Evolutionary conservation across 257 asterid species (phyloP), one percentile per base, ranked within the genome.

Genomic region (Agastache rugosa): DNA sequence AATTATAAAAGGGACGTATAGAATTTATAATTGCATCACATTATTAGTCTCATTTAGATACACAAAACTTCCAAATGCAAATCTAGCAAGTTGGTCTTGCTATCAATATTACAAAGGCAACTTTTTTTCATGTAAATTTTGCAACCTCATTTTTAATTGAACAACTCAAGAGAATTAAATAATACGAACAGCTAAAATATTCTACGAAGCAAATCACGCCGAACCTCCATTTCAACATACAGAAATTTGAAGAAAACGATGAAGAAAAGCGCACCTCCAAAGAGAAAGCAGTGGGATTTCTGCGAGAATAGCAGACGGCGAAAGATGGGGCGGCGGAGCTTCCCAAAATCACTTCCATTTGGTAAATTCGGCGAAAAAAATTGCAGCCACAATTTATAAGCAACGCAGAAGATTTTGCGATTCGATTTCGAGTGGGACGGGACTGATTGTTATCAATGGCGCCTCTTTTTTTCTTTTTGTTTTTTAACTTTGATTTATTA

Each of bases 261-360:
- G 48, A n/a, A 59, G 53, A 64, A 72, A 50, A 29, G 23, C 17
- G 61, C 77, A 89, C 96, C 92, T 79, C 69, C 17, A 79, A 61
- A 16, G 80, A 41, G 58, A 70, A 41, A 64, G 34, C 35, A n/a
- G 76, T 47, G 53, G 42, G 54, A 80, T 72, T 82, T 45, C 81
- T 50, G 66, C 61, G 76, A 34, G 79, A 53, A 35, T 59, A 75
- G 70, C 68, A 56, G 48, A 69, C 47, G 79, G 63, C 62, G 44
- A 80, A 41, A 73, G 79, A 53, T 35, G 67, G 71, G 69, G 81
- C 63, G 25, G 82, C 45, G 6, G 85, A 79, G 65, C 83, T 83
- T 64, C 90, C 85, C 59, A 78, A 60, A 48, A 82, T 64, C 34
- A 76, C 87, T 78, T 81, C 92, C 96, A 89, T 91, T 72, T 54